Base-by-base conservation (phyloP, 768 basidiomycete species). In the Auriscalpium orientale region DNA sequence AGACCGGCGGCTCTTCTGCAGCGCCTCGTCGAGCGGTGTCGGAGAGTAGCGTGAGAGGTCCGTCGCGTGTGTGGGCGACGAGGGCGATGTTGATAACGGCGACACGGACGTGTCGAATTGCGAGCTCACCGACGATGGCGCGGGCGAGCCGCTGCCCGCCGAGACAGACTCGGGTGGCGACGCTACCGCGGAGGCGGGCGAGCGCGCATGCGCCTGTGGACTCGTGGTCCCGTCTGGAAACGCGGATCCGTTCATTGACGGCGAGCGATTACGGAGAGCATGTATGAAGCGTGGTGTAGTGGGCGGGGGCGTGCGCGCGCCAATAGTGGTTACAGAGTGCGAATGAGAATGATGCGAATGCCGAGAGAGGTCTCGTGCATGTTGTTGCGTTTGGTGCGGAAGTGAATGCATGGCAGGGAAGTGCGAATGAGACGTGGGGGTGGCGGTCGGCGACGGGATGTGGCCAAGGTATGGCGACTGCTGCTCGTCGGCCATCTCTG, bases 61-160 rank as follows among this genome's bases (percentile, higher is more conserved):
- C n/a, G 20, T 36, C 12, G 18, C 38, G 35, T 59, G 64, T 34
- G 60, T 51, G 8, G 68, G 68, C 0, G 66, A 67, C 18, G 68
- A 65, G 15, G 68, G 68, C 37, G 68, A 69, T 4, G 66, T 67
- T 40, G 67, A 68, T 35, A 66, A 55, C 35, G 68, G 65, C n/a
- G 66, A 67, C 13, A 59, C 37, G 37, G 67, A 62, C 8, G 61
- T 51, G 4, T 69, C 68, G 48, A 66, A 71, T 54, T 69, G 69
- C 33, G 69, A 83, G 49, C 82, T 83, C 9, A 73, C 71, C 35
- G 82, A 84, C 10, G 84, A 83, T 34, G 79, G 76, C 7, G 79
- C 73, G 16, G 86, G 82, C 4, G 82, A 82, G 53, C 74, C 79
- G 36, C 76, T 79, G 15, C 73, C 72, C 5, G 77, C 80, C 12